Evolutionary conservation across 2,329 filamentous ascomycete genomes (phyloP), one percentile per base, ranked within the genome.

Genomic region (Neonectria neomacrospora): DNA sequence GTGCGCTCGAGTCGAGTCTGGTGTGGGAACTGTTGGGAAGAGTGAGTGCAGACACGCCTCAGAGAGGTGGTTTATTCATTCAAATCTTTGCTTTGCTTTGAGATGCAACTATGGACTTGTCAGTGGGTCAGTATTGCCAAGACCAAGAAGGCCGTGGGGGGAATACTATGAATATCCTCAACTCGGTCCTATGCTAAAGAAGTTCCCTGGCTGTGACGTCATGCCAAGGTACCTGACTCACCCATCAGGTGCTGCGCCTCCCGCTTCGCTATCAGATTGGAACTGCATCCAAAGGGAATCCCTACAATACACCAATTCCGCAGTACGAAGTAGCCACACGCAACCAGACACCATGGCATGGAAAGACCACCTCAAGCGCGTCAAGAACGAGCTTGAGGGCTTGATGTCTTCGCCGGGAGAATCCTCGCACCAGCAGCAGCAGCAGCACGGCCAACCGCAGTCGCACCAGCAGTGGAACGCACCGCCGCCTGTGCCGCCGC

Each of bases 311-410:
- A 42, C n/a, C 20, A 22, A 28, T n/a, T 30, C 14, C 32, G 39
- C 44, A 18, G 18, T 11, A 22, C 32, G 39, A 37, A 18, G 18
- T 11, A 22, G 23, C 23, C 41, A 32, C 37, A 16, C 16, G 14
- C 4, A 22, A 18, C 8, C 16, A 7, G 39, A 16, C 63, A 65
- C 7, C 12, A 79, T 79, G 78, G 45, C 75, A 5, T 80, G 78
- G 78, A 79, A 73, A 65, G 75, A 79, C 34, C 71, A 77, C n/a
- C 67, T 82, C 6, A 78, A 80, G 57, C 71, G 74, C 16, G 58
- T 80, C 30, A 81, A 80, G 67, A 72, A 74, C 42, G 78, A 81
- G 50, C 74, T 79, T 30, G 77, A 81, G 9, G 71, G 71, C 55
- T 57, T 80, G 42, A 74, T 77, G 50, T 71, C 64, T 37, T 75